Evolutionary conservation across 108 stramenopile species (phyloP), one percentile per base, ranked within the genome.

Genomic region (Skeletonema tropicum): DNA sequence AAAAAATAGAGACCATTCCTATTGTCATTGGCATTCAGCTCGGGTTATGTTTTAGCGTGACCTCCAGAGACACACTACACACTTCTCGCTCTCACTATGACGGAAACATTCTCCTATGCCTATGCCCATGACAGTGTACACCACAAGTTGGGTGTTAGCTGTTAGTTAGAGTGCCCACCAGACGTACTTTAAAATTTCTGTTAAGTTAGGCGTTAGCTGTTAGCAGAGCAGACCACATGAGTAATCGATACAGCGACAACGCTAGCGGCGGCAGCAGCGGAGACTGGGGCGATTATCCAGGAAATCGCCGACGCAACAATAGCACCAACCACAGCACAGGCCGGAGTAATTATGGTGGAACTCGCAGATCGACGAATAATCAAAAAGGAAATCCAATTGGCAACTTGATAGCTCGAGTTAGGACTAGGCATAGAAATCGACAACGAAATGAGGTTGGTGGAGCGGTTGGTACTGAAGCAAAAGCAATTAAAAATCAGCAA

Each of bases 401-500:
- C 0, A 80, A 70, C 41, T 73, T 73, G 79, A 80, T 74, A 17
- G 39, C 60, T 42, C 35, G 46, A 66, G 42, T 45, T n/a, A 2
- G 42, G 15, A 11, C 42, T n/a, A 45, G 62, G 60, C 45, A 49
- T 3, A 33, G 42, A 17, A 38, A 29, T 42, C 26, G 19, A 35
- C 71, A 13, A 46, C 61, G 23, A 26, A 31, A 75, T 46, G 45
- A 62, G 21, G 32, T 23, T 41, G 26, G 19, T 45, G 15, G 48
- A 0, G 58, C 67, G 6, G 80, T 82, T 12, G 80, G 80, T 14
- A 82, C 80, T 9, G 80, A 82, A 73, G 76, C 75, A 46, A 63
- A 72, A 8, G 80, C 80, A 42, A 38, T 82, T 23, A 12, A 60
- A 48, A 72, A 82, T 21, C 74, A 72, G 14, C 6, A 49, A 48